A percentile compares a stretch with the other conserved stretches of the same genome.
These are phyloP conservation scores for Psilocybe cubensis DNA, from an alignment of 768 basidiomycete species.

Conservation along the genomic window DNA sequence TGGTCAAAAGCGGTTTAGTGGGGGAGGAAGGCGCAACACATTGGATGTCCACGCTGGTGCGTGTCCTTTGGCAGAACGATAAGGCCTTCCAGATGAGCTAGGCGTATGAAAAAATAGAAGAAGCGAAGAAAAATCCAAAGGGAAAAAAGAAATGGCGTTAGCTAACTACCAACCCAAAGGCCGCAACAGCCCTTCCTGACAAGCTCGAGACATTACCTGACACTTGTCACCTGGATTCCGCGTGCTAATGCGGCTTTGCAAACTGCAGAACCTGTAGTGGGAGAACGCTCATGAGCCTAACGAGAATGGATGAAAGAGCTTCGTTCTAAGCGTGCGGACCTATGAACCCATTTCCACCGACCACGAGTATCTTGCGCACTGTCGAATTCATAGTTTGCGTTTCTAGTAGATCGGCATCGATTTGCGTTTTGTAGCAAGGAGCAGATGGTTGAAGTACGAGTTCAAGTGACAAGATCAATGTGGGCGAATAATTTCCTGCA, in stretches of 20 bases:
- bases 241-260: constrained; percentile 85
- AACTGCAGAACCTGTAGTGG: constrained; percentile 80
- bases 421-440: not conserved
- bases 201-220: constrained; percentile 61
- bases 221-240: constrained; percentile 87
- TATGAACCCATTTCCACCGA: constrained; percentile 99
- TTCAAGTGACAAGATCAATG: not conserved
- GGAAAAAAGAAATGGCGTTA: not conserved
- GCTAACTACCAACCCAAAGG: not conserved
- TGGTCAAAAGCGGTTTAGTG: constrained; percentile 6
- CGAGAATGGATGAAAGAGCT: not conserved
- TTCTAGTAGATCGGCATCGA: constrained; percentile 9
- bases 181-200: no score
- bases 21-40: constrained; percentile 43
- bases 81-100: constrained; percentile 84
- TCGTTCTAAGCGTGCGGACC: constrained; percentile 46
- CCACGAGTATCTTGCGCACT: constrained; percentile 76
- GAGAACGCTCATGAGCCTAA: constrained; percentile 7
- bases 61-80: constrained; percentile 88
- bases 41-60: constrained; percentile 83
- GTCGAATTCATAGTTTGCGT: constrained; percentile 33
- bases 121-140: not conserved
- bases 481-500: not conserved
- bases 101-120: not conserved
- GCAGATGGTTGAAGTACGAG: constrained; percentile 1